Evolutionary conservation across 208 protist genomes (phyloP), one percentile per base, ranked within the genome.

Genomic region (Leishmania martiniquensis): DNA sequence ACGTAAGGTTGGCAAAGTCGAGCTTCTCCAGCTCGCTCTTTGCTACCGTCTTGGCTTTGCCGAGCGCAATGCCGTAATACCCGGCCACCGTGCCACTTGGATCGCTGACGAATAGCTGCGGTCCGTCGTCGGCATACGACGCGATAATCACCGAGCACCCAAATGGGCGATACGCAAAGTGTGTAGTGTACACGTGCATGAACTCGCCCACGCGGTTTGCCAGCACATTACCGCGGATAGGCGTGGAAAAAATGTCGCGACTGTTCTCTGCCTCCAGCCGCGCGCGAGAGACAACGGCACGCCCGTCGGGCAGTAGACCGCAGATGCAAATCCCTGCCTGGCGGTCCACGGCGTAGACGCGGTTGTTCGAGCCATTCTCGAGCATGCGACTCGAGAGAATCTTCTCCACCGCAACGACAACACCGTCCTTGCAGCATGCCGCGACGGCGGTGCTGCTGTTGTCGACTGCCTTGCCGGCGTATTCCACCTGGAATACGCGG

Each of bases 401-500:
- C 88, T 99, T 99, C 80, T 99, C 99, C 17, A 99, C 96, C 6
- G 97, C 99, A 39, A 99, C 79, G 45, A 99, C 99, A 34, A 99
- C 98, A 55, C 99, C 99, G 83, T 99, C 99, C 72, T 92, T 98
- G 85, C 96, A 98, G 76, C 97, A 96, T 39, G 99, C 89, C 29
- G 96, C 99, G 49, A 99, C 85, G 0, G 96, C 98, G 17, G 99
- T 99, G 75, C 98, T 98, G 89, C 95, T 98, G 86, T 99, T 99
- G 72, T 99, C 99, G 29, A 99, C 99, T 2, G 99, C 99, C 87
- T 99, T 99, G 76, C 86, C 84, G 13, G 99, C 99, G 85, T 99
- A 99, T 84, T 99, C 99, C 44, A 99, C 97, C 89, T 99, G 99
- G 89, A 99, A 99, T 4, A 99, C 97, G 49, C 99, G 93, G 0